Base-by-base conservation (phyloP, 352 stramenopile genomes). In the Phytophthora citricola region DNA sequence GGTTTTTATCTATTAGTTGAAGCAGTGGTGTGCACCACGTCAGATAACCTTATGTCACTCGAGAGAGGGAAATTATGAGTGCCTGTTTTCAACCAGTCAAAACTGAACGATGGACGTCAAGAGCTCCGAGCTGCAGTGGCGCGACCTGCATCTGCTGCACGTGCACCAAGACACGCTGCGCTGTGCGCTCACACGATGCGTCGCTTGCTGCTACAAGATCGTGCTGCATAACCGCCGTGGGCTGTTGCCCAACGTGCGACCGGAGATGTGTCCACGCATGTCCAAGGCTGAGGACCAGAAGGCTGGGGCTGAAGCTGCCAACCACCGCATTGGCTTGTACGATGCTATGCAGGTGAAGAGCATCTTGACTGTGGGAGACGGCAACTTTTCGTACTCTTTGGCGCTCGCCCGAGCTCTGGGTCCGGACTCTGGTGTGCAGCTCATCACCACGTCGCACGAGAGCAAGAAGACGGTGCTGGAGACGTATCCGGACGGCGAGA, bases 361-460 rank as follows among this genome's bases (percentile, higher is more conserved):
- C 15, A 79, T 98, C 2, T 66, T 98, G 31, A 98, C 93, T 0
- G 83, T 99, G 2, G 97, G 97, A 14, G 97, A 99, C 71, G 97
- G 97, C 44, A 97, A 99, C 81, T 98, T 99, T 58, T 97, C 94
- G 3, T 99, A 97, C 75, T 98, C 94, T 26, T 71, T 98, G 36
- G 93, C 93, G 38, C 73, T 98, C 3, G 86, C 93, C 7, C 77
- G 84, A 31, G 77, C 78, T 39, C 79, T 96, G 36, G 50, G 61
- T 34, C 34, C 40, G 2, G 56, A 66, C 17, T 56, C 65, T 6
- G 49, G 52, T 10, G 76, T 87, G 17, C 58, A 79, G 69, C 54
- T 99, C 3, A 80, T 98, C 0, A 86, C 91, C 9, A 98, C 96
- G 43, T 98, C 92, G 38, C 97, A 98, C 53, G 95, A 99, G 76